Base-by-base conservation (phyloP, 176 grass and related monocot genomes). In the Rhynchospora breviuscula region DNA sequence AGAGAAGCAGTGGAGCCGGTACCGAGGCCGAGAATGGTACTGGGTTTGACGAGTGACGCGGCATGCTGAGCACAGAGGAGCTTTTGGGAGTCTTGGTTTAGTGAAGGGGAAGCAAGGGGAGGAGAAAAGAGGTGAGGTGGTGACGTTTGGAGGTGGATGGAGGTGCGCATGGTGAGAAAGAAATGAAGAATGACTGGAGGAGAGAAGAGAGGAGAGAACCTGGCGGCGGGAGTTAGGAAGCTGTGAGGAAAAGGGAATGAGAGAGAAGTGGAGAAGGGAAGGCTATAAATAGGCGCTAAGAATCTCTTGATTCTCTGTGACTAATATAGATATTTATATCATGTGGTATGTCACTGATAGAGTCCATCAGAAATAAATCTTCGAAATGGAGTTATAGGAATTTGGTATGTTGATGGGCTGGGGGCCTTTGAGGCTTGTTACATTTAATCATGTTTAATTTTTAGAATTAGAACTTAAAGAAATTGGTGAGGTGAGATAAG, bases 1-100 rank as follows among this genome's bases (percentile, higher is more conserved):
- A 91, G 85, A 44, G 92, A 89, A 1, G 92, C 90, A 8, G 92
- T 94, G 74, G 92, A 94, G 48, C 92, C 92, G 12, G 92, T 94
- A n/a, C 92, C 92, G 18, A 94, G 92, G 2, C 90, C 92, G 7
- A 94, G 83, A 29, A 86, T 86, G 65, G 91, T 94, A 17, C 60
- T 63, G 17, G 89, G 19, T 26, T 64, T 84, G 52, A 94, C 92
- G 49, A 87, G 63, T 3, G 85, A 73, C 29, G 91, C 92, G 8
- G 92, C 92, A 1, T 76, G 83, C 79, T 94, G 85, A 47, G 92
- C 92, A 67, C 87, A 85, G 46, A 91, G 85, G 65, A 87, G 92
- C 87, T 94, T 94, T 12, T 89, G 92, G 21, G 90, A 87, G 64
- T 94, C 92, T 88, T 94, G 92, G 12, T 73, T 81, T 21, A 78